A percentile compares a stretch with the other conserved stretches of the same genome.
These are phyloP conservation scores for Aspergillus cristatus DNA, from an alignment of 495 filamentous ascomycete genomes.

Conservation along the genomic window DNA sequence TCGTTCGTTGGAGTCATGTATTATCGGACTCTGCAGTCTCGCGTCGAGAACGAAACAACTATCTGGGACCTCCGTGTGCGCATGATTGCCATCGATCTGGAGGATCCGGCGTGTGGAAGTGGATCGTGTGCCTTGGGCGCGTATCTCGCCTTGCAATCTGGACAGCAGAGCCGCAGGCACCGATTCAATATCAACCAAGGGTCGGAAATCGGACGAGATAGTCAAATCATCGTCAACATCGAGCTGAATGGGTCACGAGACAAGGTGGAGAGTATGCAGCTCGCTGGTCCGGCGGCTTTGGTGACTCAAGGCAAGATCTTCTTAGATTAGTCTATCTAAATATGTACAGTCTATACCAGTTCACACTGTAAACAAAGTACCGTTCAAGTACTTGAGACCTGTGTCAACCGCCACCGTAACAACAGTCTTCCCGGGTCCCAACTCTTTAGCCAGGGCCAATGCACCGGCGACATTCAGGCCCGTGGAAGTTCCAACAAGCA, in stretches of 20 bases:
- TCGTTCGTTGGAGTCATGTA: constrained; percentile 43
- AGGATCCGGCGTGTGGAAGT: constrained; percentile 64
- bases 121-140: constrained; percentile 47
- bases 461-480: constrained; percentile 13
- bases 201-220: constrained; percentile 60
- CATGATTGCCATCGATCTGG: constrained; percentile 46
- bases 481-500: constrained; percentile 9
- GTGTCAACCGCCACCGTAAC: constrained; percentile 10
- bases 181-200: constrained; percentile 53
- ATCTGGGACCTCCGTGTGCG: constrained; percentile 31
- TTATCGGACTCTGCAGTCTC: constrained; percentile 40
- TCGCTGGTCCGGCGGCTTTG: constrained; percentile 43
- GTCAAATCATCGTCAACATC: constrained; percentile 37
- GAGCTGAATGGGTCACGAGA: constrained; percentile 22
- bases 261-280: constrained; percentile 32
- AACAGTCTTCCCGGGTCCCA: constrained; percentile 7
- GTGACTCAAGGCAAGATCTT: constrained; percentile 42
- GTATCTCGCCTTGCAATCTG: constrained; percentile 41
- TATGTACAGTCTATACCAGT: no score
- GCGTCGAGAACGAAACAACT: constrained; percentile 9
- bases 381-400: constrained; percentile 27
- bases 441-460: constrained; percentile 4
- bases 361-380: constrained; percentile 53
- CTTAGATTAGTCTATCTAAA: constrained; percentile 1
- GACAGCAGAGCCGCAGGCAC: constrained; percentile 14